Base-by-base conservation (phyloP, 108 stramenopile species). In the Discostella pseudostelligera region DNA sequence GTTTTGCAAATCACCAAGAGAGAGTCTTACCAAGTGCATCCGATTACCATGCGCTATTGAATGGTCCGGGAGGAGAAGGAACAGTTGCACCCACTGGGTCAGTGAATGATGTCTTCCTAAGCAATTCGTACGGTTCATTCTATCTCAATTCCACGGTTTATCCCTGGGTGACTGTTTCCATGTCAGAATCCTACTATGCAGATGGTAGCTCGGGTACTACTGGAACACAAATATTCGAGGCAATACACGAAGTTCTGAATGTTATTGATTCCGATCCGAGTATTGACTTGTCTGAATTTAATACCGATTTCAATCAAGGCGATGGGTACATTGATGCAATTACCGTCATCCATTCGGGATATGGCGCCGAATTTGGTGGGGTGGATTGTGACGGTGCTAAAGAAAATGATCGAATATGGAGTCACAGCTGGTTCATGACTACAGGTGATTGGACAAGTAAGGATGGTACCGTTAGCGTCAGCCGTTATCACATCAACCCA, bases 1-100 rank as follows among this genome's bases (percentile, higher is more conserved):
- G 70, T 43, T 89, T 85, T 49, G 45, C 71, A 19, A 81, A 89
- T 59, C 87, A 89, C 46, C 10, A 32, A 0, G 47, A 72, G 45
- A 70, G 85, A 43, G 36, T 54, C 0, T 57, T 89, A 1, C 81
- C 80, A 0, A 47, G 59, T 39, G 56, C 63, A 39, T 58, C 75
- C 19, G 69, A 82, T 29, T 72, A 70, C 36, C 65, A 84, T 13
- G 48, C 54, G 0, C 63, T 87, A 0, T 59, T 74, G 37, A 84
- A 82, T 47, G 75, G 80, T 8, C 61, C 65, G 1, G 80, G 68
- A 8, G 63, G 60, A 21, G 11, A 47, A 35, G 45, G 54, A 0
- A 60, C 57, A n/a, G 46, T 80, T 6, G 60, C 62, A 20, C 83
- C 83, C 6, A 76, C 76, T 5, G 83, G 80, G 42, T 65, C 62